phyloP scores from a whole-genome alignment of 2,329 filamentous ascomycete genomes.

The Diaporthe citriasiana region DNA sequence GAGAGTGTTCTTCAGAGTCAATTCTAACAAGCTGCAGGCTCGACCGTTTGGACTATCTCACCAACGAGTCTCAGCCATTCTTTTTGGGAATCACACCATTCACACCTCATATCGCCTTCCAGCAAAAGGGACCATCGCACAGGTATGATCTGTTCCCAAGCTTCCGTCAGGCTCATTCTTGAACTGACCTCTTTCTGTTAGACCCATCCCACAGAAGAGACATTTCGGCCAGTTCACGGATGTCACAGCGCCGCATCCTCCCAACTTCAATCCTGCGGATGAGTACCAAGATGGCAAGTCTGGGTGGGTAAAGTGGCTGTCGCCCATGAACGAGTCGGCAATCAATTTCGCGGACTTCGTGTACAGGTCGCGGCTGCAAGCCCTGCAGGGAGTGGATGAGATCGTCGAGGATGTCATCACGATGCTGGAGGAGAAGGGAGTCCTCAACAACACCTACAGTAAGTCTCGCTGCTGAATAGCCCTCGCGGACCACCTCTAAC shows the following conservation, averaged over 20 bases:
- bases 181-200: neutral
- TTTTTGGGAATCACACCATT: conserved; percentile 45
- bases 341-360: conserved; percentile 44
- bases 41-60: conserved; percentile 43
- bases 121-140: conserved; percentile 40
- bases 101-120: conserved; percentile 44
- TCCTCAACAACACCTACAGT: conserved; percentile 48
- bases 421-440: conserved; percentile 47
- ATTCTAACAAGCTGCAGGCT: conserved; percentile 35
- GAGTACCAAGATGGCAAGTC: conserved; percentile 43
- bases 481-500: neutral
- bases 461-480: neutral
- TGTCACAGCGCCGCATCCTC: conserved; percentile 42
- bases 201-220: conserved; percentile 42
- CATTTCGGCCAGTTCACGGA: conserved; percentile 44
- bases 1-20: neutral
- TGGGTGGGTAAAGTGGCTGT: conserved; percentile 43
- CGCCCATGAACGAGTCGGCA: conserved; percentile 43
- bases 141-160: neutral
- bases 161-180: neutral
- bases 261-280: conserved; percentile 47
- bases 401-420: conserved; percentile 51
- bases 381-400: conserved; percentile 51
- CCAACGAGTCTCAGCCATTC: conserved; percentile 44
- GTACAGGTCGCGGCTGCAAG: conserved; percentile 45